Evolutionary conservation across 2,329 filamentous ascomycete genomes (phyloP), one percentile per base, ranked within the genome.

Genomic region (Calonectria montana): DNA sequence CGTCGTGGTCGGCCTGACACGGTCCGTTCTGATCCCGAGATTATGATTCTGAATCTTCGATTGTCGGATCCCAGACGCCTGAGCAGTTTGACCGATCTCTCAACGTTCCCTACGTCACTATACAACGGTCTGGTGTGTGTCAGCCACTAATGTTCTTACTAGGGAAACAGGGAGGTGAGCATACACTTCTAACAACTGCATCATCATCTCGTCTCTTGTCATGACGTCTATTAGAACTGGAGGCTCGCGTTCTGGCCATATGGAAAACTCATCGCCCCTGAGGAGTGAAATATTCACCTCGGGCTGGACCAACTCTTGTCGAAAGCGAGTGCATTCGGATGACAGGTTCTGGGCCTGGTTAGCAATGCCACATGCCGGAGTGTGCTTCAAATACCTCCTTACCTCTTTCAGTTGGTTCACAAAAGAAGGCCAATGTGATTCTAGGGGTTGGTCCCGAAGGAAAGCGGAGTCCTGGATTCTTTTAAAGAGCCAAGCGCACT

Each of bases 371-470:
- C 7, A 4, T 37, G 2, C 10, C 5, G n/a, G 47, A n/a, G 1
- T 21, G 16, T 2, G 1, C 2, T 39, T 12, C 3, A 31, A 13
- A 4, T 7, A 23, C 4, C 2, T 7, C 13, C 81, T 76, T 61
- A 82, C 81, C 45, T 82, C 78, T 69, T 83, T 80, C 2, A 83
- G 75, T 64, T 83, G 77, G 8, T 72, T 74, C 16, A 78, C 67
- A 29, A 82, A 83, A 1, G 81, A 83, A n/a, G 81, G 81, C 81
- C 81, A 83, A 39, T 83, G 81, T 2, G 81, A 83, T 21, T 80
- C 76, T 10, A 69, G 53, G 1, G 71, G 53, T 1, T 72, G 67
- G 3, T 68, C 31, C 4, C 43, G 57, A 1, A 81, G 61, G 16
- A 62, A 45, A 2, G 73, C 68, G 7, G 76, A 77, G 13, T 31